Conservation (phyloP, 495 filamentous ascomycete species). For the Aspergillus coremiiformis region DNA sequence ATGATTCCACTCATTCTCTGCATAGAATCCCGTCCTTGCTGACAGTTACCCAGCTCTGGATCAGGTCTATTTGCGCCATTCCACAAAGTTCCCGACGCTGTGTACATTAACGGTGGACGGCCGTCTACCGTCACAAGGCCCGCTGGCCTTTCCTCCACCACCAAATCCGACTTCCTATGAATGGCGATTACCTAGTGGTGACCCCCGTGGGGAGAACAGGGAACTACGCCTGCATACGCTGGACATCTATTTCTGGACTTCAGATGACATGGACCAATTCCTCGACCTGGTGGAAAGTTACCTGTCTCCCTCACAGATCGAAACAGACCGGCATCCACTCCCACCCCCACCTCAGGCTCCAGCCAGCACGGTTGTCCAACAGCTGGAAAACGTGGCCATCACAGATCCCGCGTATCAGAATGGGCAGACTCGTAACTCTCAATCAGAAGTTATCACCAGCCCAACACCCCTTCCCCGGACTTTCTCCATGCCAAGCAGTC, state of each 20-base stretch:
- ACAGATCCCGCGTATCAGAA: conserved; percentile 53
- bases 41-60: conserved; percentile 49
- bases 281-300: conserved; percentile 56
- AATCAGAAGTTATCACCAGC: conserved; percentile 19
- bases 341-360: conserved; percentile 42
- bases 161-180: conserved; percentile 45
- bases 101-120: conserved; percentile 69
- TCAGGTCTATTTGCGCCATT: conserved; percentile 57
- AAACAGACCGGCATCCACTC: conserved; percentile 41
- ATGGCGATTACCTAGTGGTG: conserved; percentile 72
- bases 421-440: conserved; percentile 44
- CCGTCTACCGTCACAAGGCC: conserved; percentile 20
- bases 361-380: conserved; percentile 73
- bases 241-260: conserved; percentile 86
- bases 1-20: neutral
- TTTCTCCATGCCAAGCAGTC: conserved; percentile 12
- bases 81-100: conserved; percentile 68
- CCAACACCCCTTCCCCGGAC: conserved; percentile 12
- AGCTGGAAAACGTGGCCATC: conserved; percentile 75
- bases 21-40: neutral
- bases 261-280: conserved; percentile 66
- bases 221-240: conserved; percentile 74
- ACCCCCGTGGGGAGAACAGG: conserved; percentile 59
- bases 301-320: conserved; percentile 51
- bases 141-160: conserved; percentile 21